phyloP scores from a whole-genome alignment of 2,329 filamentous ascomycete species.

The Decorospora gaudefroyi region DNA sequence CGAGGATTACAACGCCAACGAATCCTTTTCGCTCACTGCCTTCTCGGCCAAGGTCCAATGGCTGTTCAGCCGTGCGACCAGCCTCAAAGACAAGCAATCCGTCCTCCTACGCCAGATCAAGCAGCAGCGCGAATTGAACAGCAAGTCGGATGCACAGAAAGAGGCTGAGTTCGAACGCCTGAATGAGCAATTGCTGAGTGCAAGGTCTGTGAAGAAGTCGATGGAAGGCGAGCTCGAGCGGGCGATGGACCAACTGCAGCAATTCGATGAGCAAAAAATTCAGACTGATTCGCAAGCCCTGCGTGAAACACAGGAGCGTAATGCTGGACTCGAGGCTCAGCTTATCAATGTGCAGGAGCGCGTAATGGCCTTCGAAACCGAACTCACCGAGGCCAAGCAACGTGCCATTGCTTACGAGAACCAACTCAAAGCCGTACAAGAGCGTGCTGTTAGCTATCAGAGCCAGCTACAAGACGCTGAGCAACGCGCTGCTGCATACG shows the following conservation, averaged over 20 bases:
- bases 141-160: constrained; percentile 69
- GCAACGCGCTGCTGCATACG: constrained; percentile 33
- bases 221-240: constrained; percentile 46
- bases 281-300: constrained; percentile 28
- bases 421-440: constrained; percentile 42
- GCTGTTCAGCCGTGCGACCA: constrained; percentile 75
- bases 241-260: constrained; percentile 38
- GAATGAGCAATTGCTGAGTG: constrained; percentile 49
- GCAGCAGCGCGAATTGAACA: constrained; percentile 91
- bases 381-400: constrained; percentile 34
- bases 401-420: constrained; percentile 40
- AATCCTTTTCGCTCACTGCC: constrained; percentile 71
- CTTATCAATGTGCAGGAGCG: constrained; percentile 44
- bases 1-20: constrained; percentile 61
- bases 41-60: constrained; percentile 80
- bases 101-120: constrained; percentile 91
- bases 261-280: constrained; percentile 37
- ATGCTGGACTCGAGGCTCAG: constrained; percentile 40
- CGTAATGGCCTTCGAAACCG: constrained; percentile 35
- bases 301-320: constrained; percentile 38
- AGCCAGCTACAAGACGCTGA: constrained; percentile 35
- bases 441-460: constrained; percentile 37
- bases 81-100: constrained; percentile 82
- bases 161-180: constrained; percentile 49
- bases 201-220: constrained; percentile 41